phyloP scores from a whole-genome alignment of 2,329 filamentous ascomycete species.

The Chrysosphaeria jannelii region DNA sequence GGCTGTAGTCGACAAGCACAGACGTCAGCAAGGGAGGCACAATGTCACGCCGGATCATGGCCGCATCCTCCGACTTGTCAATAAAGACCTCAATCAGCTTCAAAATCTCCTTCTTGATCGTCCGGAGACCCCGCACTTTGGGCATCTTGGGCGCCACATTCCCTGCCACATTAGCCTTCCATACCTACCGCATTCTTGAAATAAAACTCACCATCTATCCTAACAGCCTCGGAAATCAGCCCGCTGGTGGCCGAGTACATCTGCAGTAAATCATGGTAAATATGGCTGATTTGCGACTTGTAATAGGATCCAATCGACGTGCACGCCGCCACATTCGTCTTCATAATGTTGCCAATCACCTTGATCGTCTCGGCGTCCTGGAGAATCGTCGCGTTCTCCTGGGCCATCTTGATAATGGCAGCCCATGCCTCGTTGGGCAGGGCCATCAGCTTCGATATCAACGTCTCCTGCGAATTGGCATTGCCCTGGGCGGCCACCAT shows the following conservation, averaged over 20 bases:
- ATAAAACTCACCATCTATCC: slow-evolving; percentile 39
- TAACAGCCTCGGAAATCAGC: slow-evolving; percentile 79
- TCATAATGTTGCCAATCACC: slow-evolving; percentile 98
- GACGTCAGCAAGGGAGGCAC: slow-evolving; percentile 88
- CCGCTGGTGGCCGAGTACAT: slow-evolving; percentile 97
- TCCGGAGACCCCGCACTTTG: slow-evolving; percentile 76
- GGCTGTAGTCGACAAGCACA: slow-evolving; percentile 84
- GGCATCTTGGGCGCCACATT: slow-evolving; percentile 97
- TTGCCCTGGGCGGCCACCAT: slow-evolving; percentile 98
- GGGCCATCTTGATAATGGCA: slow-evolving; percentile 69
- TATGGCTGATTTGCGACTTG: slow-evolving; percentile 88
- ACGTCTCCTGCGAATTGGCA: slow-evolving; percentile 70
- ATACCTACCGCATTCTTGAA: background rate
- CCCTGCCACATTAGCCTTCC: background rate
- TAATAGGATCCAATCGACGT: slow-evolving; percentile 92
- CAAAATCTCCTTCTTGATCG: slow-evolving; percentile 97
- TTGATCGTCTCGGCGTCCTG: slow-evolving; percentile 92
- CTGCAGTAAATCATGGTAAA: slow-evolving; percentile 94
- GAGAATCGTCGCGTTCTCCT: slow-evolving; percentile 55
- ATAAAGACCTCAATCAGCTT: slow-evolving; percentile 97
- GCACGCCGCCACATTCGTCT: slow-evolving; percentile 97
- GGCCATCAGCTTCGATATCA: slow-evolving; percentile 77
- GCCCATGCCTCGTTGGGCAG: slow-evolving; percentile 90
- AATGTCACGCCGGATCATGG: slow-evolving; percentile 78
- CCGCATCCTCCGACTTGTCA: slow-evolving; percentile 86